A percentile compares a stretch with the other conserved stretches of the same genome.
phyloP scores from a whole-genome alignment of 2,329 filamentous ascomycete genomes.

The Aspergillus pseudoviridinutans region DNA sequence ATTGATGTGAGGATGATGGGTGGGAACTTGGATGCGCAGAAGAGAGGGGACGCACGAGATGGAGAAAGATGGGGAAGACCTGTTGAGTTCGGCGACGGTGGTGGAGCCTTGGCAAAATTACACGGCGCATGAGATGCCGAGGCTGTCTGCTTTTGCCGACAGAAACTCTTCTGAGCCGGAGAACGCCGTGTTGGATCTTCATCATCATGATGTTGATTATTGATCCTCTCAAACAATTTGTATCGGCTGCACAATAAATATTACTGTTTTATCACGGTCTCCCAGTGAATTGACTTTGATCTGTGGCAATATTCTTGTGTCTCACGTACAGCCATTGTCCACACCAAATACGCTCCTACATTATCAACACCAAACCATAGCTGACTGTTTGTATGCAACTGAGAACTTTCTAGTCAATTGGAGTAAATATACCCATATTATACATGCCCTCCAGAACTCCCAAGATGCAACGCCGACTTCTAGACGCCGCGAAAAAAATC shows the following conservation, averaged over 20 bases:
- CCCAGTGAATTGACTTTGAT: not conserved
- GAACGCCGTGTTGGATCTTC: not conserved
- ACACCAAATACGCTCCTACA: not conserved
- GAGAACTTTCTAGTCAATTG: not conserved
- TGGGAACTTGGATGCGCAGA: not conserved
- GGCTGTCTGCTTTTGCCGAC: conserved; percentile 13
- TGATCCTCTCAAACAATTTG: too few species aligned
- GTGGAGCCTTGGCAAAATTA: conserved; percentile 14
- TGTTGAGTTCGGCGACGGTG: not conserved
- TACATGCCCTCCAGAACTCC: conserved; percentile 4
- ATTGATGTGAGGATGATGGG: not conserved
- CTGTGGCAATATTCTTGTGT: not conserved
- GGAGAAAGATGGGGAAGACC: conserved; percentile 4
- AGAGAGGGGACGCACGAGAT: conserved; percentile 10
- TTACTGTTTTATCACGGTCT: not conserved
- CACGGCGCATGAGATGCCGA: conserved; percentile 18
- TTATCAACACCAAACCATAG: not conserved
- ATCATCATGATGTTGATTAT: not conserved
- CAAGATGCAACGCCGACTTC: not conserved
- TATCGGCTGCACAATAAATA: not conserved
- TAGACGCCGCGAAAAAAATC: not conserved
- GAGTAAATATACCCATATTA: not conserved
- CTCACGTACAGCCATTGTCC: too few species aligned
- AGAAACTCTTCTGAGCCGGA: conserved; percentile 3
- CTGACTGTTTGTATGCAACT: not conserved